Base-by-base conservation (phyloP, 768 basidiomycete species). In the Mycena capillaripes region DNA sequence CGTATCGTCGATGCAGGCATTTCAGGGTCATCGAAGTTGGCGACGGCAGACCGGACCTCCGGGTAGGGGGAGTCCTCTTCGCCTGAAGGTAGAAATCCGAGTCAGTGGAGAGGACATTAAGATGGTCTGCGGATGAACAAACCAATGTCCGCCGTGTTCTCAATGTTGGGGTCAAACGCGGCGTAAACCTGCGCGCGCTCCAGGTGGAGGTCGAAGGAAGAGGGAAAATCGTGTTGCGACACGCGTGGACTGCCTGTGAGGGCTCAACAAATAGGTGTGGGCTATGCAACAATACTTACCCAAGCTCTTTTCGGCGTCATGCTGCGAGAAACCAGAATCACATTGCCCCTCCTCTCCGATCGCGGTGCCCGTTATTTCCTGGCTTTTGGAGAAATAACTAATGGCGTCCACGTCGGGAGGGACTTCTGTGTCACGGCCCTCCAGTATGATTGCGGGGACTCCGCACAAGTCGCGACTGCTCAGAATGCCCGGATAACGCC, bases 61-160 rank as follows among this genome's bases (percentile, higher is more conserved):
- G 93, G 93, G 78, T 96, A 96, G 5, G 95, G 95, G 3, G 93
- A 95, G 79, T 95, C 95, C 74, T 95, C 92, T 76, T 81, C 85
- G 25, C 29, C 53, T 69, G n/a, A 3, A 32, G 36, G 23, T 30
- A 34, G 60, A 32, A 27, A 60, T n/a, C 7, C 8, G 19, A 46
- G 53, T 64, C 23, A 69, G 59, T 1, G 25, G 34, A 23, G 40
- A 30, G 16, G 7, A 29, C 11, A 38, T 42, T 21, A 5, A 56
- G 53, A 25, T 17, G 50, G 23, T 38, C 17, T 40, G 32, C 7
- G 46, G 8, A 56, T 12, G 11, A 16, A 70, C 77, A 67, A 67
- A 81, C 81, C 81, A 48, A 81, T 71, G 4, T 69, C 57, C 19
- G 73, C 75, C 7, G 36, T 71, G 48, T 76, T 70, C 29, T 80